Conservation (phyloP, 176 grass and related monocot species). For the Musa acuminata region DNA sequence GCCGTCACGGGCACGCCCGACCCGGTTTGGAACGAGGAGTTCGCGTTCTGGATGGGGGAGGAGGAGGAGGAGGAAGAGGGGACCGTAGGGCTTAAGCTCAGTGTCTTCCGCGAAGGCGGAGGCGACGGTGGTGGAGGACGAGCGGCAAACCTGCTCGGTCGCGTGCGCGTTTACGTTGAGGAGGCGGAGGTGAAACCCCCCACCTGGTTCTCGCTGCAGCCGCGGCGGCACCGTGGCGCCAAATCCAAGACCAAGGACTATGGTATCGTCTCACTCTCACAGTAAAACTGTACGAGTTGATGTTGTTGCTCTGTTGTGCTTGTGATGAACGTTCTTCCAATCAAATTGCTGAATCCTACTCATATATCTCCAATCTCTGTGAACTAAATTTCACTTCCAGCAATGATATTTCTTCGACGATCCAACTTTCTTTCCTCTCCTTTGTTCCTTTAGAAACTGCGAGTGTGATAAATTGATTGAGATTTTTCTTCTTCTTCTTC, state of each 20-base stretch:
- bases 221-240: constrained; percentile 25
- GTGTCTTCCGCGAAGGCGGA: constrained; percentile 34
- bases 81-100: constrained; percentile 25
- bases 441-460: too few relatives aligned
- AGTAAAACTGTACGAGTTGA: too few relatives aligned
- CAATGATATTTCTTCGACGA: too few relatives aligned
- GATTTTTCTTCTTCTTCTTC: too few relatives aligned
- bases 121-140: constrained; percentile 15
- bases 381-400: too few relatives aligned
- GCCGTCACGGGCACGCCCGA: constrained; percentile 14
- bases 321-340: not conserved
- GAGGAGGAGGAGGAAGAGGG: constrained; percentile 14
- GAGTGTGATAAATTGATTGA: too few relatives aligned
- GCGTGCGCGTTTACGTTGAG: constrained; percentile 32
- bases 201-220: constrained; percentile 66
- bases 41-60: constrained; percentile 31
- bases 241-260: constrained; percentile 20
- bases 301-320: too few relatives aligned
- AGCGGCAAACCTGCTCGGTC: constrained; percentile 53
- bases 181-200: constrained; percentile 7
- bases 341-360: not conserved
- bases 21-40: constrained; percentile 70
- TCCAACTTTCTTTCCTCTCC: too few relatives aligned
- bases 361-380: too few relatives aligned
- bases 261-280: constrained; percentile 27